Evolutionary conservation across 306 rosid genomes (phyloP).

Genomic region (Vachellia collinsii): DNA sequence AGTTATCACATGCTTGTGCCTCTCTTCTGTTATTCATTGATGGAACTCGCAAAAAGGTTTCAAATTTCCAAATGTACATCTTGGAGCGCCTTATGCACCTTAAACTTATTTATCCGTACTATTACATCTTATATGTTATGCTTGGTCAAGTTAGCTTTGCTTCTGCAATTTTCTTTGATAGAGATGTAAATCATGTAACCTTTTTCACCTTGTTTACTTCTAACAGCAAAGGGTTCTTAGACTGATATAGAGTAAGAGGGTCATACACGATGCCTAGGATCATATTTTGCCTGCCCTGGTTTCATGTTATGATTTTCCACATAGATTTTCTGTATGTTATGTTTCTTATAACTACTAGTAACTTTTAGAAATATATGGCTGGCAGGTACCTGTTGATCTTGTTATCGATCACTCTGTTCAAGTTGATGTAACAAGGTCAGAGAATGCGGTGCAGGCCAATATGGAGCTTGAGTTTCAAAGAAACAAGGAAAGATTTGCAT

Average conservation of each 20-base stretch:
- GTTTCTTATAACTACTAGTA: slow-evolving; percentile 33
- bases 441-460: slow-evolving; percentile 96
- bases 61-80: background rate
- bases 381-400: slow-evolving; percentile 98
- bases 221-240: background rate
- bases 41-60: background rate
- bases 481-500: slow-evolving; percentile 95
- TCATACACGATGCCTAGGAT: background rate
- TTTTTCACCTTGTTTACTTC: slow-evolving; percentile 2
- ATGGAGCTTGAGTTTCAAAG: slow-evolving; percentile 96
- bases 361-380: background rate
- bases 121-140: background rate
- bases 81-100: slow-evolving; percentile 10
- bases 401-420: slow-evolving; percentile 99
- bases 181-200: background rate
- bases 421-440: slow-evolving; percentile 93
- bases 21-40: slow-evolving; percentile 7
- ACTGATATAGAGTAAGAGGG: background rate
- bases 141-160: background rate
- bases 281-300: slow-evolving; percentile 6
- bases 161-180: background rate
- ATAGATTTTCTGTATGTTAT: slow-evolving; percentile 9
- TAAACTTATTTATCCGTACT: background rate
- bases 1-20: slow-evolving; percentile 22
- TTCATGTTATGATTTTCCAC: background rate